phyloP scores from a whole-genome alignment of 331 rosid species.

The Phaseolus coccineus region DNA sequence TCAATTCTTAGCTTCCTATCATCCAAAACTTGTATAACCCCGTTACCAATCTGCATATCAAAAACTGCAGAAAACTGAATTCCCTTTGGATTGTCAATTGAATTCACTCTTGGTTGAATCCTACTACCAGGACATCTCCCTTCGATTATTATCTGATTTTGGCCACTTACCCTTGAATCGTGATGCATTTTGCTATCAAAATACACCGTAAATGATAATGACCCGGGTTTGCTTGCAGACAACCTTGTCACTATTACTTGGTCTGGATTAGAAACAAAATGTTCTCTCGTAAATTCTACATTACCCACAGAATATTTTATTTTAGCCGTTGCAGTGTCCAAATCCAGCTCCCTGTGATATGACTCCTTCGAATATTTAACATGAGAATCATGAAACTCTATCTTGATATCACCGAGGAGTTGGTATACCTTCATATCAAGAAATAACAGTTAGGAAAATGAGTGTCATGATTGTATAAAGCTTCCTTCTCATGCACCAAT shows the following conservation, averaged over 20 bases:
- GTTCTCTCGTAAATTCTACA: slow-evolving; percentile 82
- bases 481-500: slow-evolving; percentile 35
- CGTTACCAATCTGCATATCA: slow-evolving; percentile 78
- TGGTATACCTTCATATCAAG: slow-evolving; percentile 79
- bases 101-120: slow-evolving; percentile 54
- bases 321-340: slow-evolving; percentile 74
- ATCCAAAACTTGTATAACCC: slow-evolving; percentile 67
- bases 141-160: slow-evolving; percentile 68
- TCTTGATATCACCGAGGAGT: slow-evolving; percentile 82
- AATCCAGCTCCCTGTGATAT: slow-evolving; percentile 80
- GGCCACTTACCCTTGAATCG: slow-evolving; percentile 54
- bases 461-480: slow-evolving; percentile 19
- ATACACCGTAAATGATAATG: slow-evolving; percentile 73
- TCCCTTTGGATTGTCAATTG: slow-evolving; percentile 66
- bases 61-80: slow-evolving; percentile 82
- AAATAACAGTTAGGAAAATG: slow-evolving; percentile 37
- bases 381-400: slow-evolving; percentile 84
- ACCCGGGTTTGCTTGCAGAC: slow-evolving; percentile 76
- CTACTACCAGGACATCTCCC: slow-evolving; percentile 80
- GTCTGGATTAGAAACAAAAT: slow-evolving; percentile 80
- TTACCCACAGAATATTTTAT: slow-evolving; percentile 75
- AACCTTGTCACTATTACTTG: slow-evolving; percentile 81
- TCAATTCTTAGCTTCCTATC: slow-evolving; percentile 74
- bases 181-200: slow-evolving; percentile 81
- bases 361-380: slow-evolving; percentile 61